Conservation (phyloP, 176 grass and related monocot species). For the Poa annua region DNA sequence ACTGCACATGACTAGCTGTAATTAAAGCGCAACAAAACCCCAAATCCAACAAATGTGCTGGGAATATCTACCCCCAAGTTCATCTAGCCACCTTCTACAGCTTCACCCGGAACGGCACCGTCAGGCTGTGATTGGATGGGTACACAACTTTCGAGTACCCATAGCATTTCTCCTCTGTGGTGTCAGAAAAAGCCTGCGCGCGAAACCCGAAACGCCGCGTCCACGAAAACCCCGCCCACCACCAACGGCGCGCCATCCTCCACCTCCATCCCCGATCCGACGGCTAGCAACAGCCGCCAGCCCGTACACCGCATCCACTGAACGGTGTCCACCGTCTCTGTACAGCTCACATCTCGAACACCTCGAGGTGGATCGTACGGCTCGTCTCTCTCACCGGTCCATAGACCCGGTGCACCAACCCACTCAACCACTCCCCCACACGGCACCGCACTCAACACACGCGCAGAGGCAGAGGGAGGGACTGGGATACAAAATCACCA, state of each 20-base stretch:
- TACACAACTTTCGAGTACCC: neutral
- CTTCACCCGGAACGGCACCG: neutral
- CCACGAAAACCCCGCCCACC: neutral
- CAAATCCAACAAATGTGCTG: too few relatives aligned
- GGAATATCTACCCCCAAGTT: neutral
- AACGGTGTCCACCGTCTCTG: accelerated
- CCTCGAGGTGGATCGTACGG: neutral
- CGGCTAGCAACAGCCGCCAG: accelerated
- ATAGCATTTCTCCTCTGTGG: neutral
- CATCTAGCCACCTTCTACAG: neutral
- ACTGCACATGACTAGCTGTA: too few relatives aligned
- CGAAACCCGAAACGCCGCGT: conserved; percentile 29
- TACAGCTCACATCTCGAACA: neutral
- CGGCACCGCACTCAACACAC: neutral
- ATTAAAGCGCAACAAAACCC: neutral
- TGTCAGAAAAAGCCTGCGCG: conserved; percentile 37
- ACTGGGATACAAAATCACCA: neutral
- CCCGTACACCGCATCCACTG: neutral
- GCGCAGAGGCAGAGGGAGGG: neutral
- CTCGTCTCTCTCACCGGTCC: accelerated
- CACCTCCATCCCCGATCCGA: neutral
- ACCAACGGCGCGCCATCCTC: neutral
- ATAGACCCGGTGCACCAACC: neutral
- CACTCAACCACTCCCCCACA: neutral
- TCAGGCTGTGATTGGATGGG: neutral